Base-by-base conservation (phyloP, 2,329 filamentous ascomycete species). In the Aspergillus versicolor region DNA sequence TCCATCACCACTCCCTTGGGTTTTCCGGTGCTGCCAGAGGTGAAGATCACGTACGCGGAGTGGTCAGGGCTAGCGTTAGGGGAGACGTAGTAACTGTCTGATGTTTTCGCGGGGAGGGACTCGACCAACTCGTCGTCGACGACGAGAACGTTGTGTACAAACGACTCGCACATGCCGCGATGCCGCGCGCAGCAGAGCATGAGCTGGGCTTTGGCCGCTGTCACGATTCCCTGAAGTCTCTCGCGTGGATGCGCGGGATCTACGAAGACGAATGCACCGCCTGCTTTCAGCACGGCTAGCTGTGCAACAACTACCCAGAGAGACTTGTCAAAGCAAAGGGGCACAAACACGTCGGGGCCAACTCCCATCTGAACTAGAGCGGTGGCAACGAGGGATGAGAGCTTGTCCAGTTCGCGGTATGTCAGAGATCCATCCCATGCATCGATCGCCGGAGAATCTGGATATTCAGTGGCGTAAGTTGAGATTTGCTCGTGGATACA, bases 361-460 rank as follows among this genome's bases (percentile, higher is more conserved):
- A 48, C 46, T 37, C 46, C 46, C 7, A 48, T 30, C 30, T 48
- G 46, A n/a, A 48, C 46, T n/a, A 55, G 45, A 19, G 44, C 38
- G 7, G 44, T 22, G 2, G 45, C 53, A 3, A 55, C 37, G 38
- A 38, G 44, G n/a, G 22, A 24, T 3, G 37, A 49, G 7, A 48
- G 24, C 4, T 21, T 27, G 17, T 55, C 53, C 19, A 55, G 27
- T 24, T 55, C 37, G 5, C 46, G 15, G 37, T 55, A 55, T 1
- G 53, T 55, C 15, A 55, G 27, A 7, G 50, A 38, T 13, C 53
- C 53, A 22, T 48, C 46, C 46, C 46, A 48, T 3, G 22, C n/a
- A n/a, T n/a, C n/a, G n/a, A n/a, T n/a, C n/a, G n/a, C n/a, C n/a
- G n/a, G n/a, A n/a, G n/a, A n/a, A n/a, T n/a, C n/a, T n/a, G n/a